phyloP scores from a whole-genome alignment of 148 eudicot genomes.

The Vaccinium myrtillus region DNA sequence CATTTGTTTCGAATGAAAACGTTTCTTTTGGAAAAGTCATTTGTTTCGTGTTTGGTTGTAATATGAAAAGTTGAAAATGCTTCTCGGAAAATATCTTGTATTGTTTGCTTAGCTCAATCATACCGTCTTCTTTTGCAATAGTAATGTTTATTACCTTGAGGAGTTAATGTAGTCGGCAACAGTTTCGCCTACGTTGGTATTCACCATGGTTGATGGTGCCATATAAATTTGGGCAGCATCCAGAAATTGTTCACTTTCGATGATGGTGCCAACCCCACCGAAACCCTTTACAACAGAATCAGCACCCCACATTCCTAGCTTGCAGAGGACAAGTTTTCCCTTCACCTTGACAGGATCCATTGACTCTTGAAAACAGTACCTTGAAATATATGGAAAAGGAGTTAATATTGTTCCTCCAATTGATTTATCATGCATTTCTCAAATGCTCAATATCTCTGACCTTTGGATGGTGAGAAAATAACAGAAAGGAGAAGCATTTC shows the following conservation, averaged over 20 bases:
- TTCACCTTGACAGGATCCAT: slow-evolving; percentile 74
- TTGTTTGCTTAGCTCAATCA: neutral
- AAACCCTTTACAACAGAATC: slow-evolving; percentile 71
- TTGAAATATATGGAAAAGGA: neutral
- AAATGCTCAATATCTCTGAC: neutral
- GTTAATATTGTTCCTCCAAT: neutral
- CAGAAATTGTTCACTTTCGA: slow-evolving; percentile 44
- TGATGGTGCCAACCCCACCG: slow-evolving; percentile 72
- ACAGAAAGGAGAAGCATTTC: no score
- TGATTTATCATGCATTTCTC: neutral
- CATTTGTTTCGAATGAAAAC: neutral
- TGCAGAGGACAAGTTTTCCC: slow-evolving; percentile 75
- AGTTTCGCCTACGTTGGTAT: slow-evolving; percentile 37
- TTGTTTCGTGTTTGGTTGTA: neutral
- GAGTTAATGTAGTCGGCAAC: slow-evolving; percentile 49
- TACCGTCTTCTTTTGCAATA: neutral
- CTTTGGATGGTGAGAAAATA: no score
- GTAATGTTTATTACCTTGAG: slow-evolving; percentile 42
- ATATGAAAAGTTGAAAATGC: neutral
- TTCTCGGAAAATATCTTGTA: neutral
- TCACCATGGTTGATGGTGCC: slow-evolving; percentile 76
- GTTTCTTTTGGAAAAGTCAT: neutral
- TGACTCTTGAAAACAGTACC: slow-evolving; percentile 55
- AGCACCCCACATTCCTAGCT: slow-evolving; percentile 51
- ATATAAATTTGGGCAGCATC: slow-evolving; percentile 69